Base-by-base conservation (phyloP, 352 stramenopile species). In the Pythium phragmitis region DNA sequence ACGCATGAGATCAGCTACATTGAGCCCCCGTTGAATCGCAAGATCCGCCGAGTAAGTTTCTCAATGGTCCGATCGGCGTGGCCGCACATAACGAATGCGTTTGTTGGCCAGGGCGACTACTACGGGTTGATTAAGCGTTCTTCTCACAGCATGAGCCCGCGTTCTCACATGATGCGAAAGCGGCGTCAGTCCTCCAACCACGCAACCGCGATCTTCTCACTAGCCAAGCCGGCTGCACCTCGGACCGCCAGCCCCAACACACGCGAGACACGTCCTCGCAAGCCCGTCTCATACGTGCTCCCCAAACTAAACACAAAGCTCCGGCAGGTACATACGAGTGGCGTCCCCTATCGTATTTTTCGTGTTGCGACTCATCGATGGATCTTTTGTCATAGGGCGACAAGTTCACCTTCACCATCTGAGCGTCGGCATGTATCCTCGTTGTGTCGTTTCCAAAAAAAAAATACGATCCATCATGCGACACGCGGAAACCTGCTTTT, bases 291-390 rank as follows among this genome's bases (percentile, higher is more conserved):
- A 34, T 92, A 92, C 67, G 72, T 59, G 0, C 80, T 89, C 26
- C 84, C 84, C 47, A 92, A 91, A 60, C 73, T 92, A 63, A 92
- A 89, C 69, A 84, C 76, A 7, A 92, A 92, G 63, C 78, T 92
- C 33, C 84, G 84, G 19, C 79, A 91, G 82, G 83, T 92, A 68
- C 21, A 21, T 21, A 21, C 47, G 71, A 45, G 21, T 61, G 54
- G 59, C 53, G 37, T 42, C 33, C 4, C 13, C n/a, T 5, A 4
- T 30, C 47, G 51, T 65, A 66, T n/a, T 49, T 45, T 46, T 33
- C 19, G 19, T 69, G 48, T 49, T 9, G 17, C 19, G 16, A 53
- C n/a, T 43, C 34, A 36, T 28, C 50, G 2, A 39, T 9, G 34
- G 21, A 49, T 26, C 4, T 21, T 42, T 37, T 42, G 5, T 48